Conservation (phyloP, 495 filamentous ascomycete species). For the Stereocaulon alpinum region DNA sequence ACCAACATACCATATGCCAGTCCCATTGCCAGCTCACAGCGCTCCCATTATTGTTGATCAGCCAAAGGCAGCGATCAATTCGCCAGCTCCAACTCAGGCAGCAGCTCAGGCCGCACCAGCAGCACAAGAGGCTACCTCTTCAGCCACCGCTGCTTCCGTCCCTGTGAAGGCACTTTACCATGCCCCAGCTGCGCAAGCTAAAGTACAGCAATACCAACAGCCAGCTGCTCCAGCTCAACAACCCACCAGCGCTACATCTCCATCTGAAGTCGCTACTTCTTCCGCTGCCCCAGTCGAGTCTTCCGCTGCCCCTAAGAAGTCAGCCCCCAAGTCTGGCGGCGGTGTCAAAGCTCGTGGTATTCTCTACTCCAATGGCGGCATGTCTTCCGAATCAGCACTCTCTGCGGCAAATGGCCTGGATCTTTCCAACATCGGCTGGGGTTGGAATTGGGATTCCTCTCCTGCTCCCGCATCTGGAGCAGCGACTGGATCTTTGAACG, state of each 20-base stretch:
- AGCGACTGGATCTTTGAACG: conserved; percentile 6
- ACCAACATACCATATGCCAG: neutral
- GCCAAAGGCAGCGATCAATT: neutral
- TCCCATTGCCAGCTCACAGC: neutral
- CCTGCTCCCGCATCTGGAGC: conserved; percentile 13
- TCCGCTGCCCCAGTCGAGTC: neutral
- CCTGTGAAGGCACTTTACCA: conserved; percentile 5
- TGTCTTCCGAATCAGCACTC: neutral
- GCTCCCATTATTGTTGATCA: neutral
- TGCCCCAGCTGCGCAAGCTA: neutral
- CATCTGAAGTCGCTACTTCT: neutral
- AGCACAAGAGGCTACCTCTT: neutral
- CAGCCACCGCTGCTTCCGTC: neutral
- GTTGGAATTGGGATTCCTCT: conserved; percentile 19
- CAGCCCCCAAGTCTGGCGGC: neutral
- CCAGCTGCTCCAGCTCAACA: neutral
- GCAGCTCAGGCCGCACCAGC: neutral
- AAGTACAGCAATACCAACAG: neutral
- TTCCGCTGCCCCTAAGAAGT: neutral
- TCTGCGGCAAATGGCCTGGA: neutral
- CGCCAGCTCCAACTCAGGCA: neutral
- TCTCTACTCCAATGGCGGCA: conserved; percentile 1
- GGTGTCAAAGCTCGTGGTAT: conserved; percentile 13
- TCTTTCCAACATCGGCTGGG: conserved; percentile 11
- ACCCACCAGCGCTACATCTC: neutral